Percentiles rank a stretch among this genome's conserved stretches.
Conservation (phyloP, 2,329 filamentous ascomycete genomes). For the Fusarium subtropicale region DNA sequence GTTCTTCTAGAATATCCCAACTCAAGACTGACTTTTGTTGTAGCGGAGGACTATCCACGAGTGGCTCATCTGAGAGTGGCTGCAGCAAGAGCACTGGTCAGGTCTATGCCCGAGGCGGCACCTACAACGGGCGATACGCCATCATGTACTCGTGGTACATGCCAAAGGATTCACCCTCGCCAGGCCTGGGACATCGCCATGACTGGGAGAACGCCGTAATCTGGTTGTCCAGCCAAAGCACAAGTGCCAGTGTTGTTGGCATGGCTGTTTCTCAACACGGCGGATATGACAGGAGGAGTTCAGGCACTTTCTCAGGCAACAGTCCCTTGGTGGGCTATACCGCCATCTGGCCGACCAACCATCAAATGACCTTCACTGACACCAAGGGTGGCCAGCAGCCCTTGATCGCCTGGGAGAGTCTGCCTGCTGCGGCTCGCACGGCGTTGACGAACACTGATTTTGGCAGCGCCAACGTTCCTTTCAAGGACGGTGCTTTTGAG, state of each 20-base stretch:
- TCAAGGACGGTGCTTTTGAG: slow-evolving; percentile 51
- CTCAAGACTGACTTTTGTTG: slow-evolving; percentile 1
- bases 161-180: slow-evolving; percentile 56
- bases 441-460: slow-evolving; percentile 57
- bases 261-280: slow-evolving; percentile 55
- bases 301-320: slow-evolving; percentile 44
- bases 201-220: slow-evolving; percentile 47
- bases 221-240: slow-evolving; percentile 45
- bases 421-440: slow-evolving; percentile 52
- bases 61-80: slow-evolving; percentile 48
- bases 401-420: slow-evolving; percentile 58
- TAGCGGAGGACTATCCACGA: slow-evolving; percentile 52
- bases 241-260: slow-evolving; percentile 47
- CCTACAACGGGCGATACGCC: slow-evolving; percentile 50
- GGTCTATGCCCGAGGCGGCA: slow-evolving; percentile 53
- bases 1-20: background rate
- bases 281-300: slow-evolving; percentile 47
- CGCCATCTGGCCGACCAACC: slow-evolving; percentile 50
- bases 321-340: slow-evolving; percentile 52
- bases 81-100: slow-evolving; percentile 54
- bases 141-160: slow-evolving; percentile 62
- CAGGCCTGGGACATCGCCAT: slow-evolving; percentile 48
- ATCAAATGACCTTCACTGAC: slow-evolving; percentile 53
- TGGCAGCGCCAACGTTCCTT: slow-evolving; percentile 57
- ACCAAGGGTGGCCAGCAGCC: slow-evolving; percentile 56